Percentiles rank a stretch among this genome's conserved stretches.
phyloP scores from a whole-genome alignment of 139 green algal genomes.

The Tetradesmus obliquus region DNA sequence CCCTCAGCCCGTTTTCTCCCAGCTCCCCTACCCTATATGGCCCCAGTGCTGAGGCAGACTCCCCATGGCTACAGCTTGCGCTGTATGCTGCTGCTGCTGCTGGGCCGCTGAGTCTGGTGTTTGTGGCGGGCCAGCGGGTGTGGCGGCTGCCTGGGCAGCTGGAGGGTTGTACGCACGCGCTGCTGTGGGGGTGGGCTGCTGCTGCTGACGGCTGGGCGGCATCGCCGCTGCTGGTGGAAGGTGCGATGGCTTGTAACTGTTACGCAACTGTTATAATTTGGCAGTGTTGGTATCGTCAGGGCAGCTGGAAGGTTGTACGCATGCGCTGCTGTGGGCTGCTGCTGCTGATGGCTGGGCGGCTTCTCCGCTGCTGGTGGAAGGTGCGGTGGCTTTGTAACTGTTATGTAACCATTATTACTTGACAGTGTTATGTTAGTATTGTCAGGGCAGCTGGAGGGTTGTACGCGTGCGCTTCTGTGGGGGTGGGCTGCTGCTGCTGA shows the following conservation, averaged over 20 bases:
- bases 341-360: constrained; percentile 34
- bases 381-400: background rate
- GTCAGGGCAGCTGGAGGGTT: constrained; percentile 58
- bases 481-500: constrained; percentile 67
- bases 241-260: background rate
- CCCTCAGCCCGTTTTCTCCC: constrained; percentile 55
- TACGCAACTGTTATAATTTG: too few species aligned
- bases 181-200: constrained; percentile 80
- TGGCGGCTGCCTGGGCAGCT: constrained; percentile 69
- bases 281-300: constrained; percentile 65
- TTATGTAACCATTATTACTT: too few species aligned
- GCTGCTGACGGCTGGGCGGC: constrained; percentile 40
- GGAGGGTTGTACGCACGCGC: constrained; percentile 56
- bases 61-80: constrained; percentile 83
- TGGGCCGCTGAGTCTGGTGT: constrained; percentile 73
- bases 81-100: constrained; percentile 67
- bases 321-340: constrained; percentile 76
- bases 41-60: constrained; percentile 62
- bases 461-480: constrained; percentile 74
- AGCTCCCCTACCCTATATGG: constrained; percentile 74
- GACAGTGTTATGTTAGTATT: constrained; percentile 63
- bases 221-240: constrained; percentile 40
- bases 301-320: constrained; percentile 56
- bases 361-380: constrained; percentile 39
- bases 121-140: constrained; percentile 76